Conservation (phyloP, 164 flowering plant species). For the Annona squamosa region DNA sequence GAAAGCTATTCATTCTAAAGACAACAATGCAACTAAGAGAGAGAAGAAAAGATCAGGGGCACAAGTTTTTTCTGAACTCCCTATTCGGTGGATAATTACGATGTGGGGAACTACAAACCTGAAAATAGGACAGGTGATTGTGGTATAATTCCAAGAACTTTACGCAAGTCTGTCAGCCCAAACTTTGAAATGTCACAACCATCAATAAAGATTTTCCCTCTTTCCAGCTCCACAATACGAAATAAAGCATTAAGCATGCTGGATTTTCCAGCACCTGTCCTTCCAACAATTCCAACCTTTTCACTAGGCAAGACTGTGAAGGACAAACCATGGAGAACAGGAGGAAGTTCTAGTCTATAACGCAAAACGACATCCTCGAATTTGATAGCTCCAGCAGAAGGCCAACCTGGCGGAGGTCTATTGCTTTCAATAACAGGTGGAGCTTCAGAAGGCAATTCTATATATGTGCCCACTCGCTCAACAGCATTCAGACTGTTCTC, state of each 20-base stretch:
- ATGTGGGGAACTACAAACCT: slow-evolving; percentile 40
- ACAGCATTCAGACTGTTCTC: slow-evolving; percentile 95
- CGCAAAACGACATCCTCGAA: slow-evolving; percentile 89
- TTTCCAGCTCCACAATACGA: slow-evolving; percentile 89
- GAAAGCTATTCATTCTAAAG: too few relatives aligned
- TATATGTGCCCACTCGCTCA: slow-evolving; percentile 76
- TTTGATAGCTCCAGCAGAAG: slow-evolving; percentile 72
- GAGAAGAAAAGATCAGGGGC: too few relatives aligned
- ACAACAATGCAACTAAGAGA: too few relatives aligned
- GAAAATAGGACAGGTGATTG: slow-evolving; percentile 97
- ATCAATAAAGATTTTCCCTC: slow-evolving; percentile 84
- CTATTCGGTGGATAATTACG: background rate
- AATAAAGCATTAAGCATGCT: slow-evolving; percentile 97
- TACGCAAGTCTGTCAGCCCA: slow-evolving; percentile 80
- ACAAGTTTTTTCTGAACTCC: too few relatives aligned
- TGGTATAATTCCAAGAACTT: slow-evolving; percentile 95
- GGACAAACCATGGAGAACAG: slow-evolving; percentile 86
- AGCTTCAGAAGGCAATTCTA: slow-evolving; percentile 93
- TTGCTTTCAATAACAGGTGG: slow-evolving; percentile 62
- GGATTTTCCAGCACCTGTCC: slow-evolving; percentile 99
- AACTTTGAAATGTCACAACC: slow-evolving; percentile 67
- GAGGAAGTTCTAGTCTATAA: slow-evolving; percentile 96
- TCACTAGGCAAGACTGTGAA: slow-evolving; percentile 73
- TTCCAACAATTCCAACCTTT: slow-evolving; percentile 93
- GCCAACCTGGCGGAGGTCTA: slow-evolving; percentile 99